Conservation (phyloP, 176 grass and related monocot species). For the Hordeum vulgare region MorexV3_pseudomolecules_assembly NC_058523.1:20523383-20523882, state of each 20-base stretch:
- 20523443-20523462: background rate
- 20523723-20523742: background rate
- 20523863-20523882: background rate
- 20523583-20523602: background rate
- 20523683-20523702: background rate
- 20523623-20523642: slow-evolving; percentile 15
- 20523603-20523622: background rate
- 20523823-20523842: background rate
- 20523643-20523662: background rate
- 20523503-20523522: slow-evolving; percentile 3
- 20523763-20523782: background rate
- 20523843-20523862: background rate
- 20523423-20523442: background rate
- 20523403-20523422: background rate
- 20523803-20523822: background rate
- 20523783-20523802: background rate
- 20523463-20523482: background rate
- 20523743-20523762: background rate
- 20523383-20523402: background rate
- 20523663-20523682: background rate
- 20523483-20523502: background rate
- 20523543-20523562: background rate
- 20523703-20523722: slow-evolving; percentile 10
- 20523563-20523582: slow-evolving; percentile 1
- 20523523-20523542: background rate